Base-by-base conservation (phyloP, 2,329 filamentous ascomycete species). In the Scedosporium boydii region DNA sequence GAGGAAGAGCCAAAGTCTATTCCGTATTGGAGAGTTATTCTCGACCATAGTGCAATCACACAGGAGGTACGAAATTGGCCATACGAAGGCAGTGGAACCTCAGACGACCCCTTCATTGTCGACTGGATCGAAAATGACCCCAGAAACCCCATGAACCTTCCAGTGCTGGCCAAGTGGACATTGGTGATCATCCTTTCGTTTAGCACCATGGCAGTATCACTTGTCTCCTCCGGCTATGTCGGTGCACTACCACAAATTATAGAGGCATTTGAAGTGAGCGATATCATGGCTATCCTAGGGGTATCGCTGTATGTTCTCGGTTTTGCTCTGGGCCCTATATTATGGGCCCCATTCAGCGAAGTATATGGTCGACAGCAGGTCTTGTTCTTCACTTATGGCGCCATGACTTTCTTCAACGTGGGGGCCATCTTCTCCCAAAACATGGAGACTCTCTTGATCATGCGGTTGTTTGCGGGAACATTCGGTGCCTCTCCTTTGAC, bases 311-410 rank as follows among this genome's bases (percentile, higher is more conserved):
- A 87, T 69, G 85, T 88, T 14, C 67, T 87, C 4, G 85, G 85
- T 1, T 87, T 87, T 63, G 78, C 78, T 42, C 76, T 87, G 61
- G 85, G 85, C 0, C 86, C 86, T 0, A 72, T 88, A 7, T 68
- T 89, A 1, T 89, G 86, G 82, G 87, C 87, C 3, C 87, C 87
- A 0, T 70, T 90, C 23, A 82, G 82, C 29, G 87, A 90, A 68
- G 72, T 89, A n/a, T 86, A 82, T 60, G 87, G 84, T 2, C 78
- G 84, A 6, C 80, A 88, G 68, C 70, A 80, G 46, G 77, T 88
- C n/a, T 87, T 87, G 69, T 78, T 83, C 66, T 71, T 77, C 62
- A 86, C 83, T 4, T 86, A 86, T 67, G 72, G 79, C 62, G 76
- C 77, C 12, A 78, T 88, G 63, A 82, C 82, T 1, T 80, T 79